These are phyloP conservation scores for Blastobotrys arbuscula DNA, from an alignment of 1,139 yeast genomes.

Conservation along the genomic window DNA sequence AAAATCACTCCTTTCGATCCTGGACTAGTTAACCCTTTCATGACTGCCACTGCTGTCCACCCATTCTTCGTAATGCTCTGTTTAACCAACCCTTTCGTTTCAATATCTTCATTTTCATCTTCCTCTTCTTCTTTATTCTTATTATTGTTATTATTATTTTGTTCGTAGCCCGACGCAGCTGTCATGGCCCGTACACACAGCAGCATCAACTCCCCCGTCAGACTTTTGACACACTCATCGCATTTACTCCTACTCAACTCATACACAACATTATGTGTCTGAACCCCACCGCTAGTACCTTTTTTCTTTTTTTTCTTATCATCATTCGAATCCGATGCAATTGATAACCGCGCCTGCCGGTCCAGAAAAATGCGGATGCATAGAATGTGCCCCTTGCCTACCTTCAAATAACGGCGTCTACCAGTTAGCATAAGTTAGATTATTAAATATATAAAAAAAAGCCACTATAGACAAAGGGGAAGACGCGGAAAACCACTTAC, in stretches of 20 bases:
- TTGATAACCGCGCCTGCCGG: constrained; percentile 1
- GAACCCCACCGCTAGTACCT: neutral
- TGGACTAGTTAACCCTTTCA: neutral
- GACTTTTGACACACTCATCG: constrained; percentile 1
- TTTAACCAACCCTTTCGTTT: neutral
- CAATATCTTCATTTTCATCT: neutral
- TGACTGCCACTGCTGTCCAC: constrained; percentile 2
- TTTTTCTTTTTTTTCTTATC: neutral
- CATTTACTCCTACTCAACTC: neutral
- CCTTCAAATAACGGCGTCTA: constrained; percentile 9
- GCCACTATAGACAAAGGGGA: neutral
- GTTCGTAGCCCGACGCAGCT: neutral
- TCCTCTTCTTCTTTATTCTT: neutral
- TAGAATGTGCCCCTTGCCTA: constrained; percentile 3
- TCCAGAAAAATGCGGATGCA: constrained; percentile 9
- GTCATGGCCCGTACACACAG: neutral
- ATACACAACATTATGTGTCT: constrained; percentile 4
- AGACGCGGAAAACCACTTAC: neutral
- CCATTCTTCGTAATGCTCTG: constrained; percentile 1
- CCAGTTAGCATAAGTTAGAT: neutral
- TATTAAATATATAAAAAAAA: too few relatives aligned
- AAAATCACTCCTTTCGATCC: neutral
- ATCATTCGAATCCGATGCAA: neutral
- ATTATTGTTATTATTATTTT: neutral
- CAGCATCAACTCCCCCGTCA: neutral